phyloP scores from a whole-genome alignment of 2,329 filamentous ascomycete genomes.

The Emmonsia crescens region DNA sequence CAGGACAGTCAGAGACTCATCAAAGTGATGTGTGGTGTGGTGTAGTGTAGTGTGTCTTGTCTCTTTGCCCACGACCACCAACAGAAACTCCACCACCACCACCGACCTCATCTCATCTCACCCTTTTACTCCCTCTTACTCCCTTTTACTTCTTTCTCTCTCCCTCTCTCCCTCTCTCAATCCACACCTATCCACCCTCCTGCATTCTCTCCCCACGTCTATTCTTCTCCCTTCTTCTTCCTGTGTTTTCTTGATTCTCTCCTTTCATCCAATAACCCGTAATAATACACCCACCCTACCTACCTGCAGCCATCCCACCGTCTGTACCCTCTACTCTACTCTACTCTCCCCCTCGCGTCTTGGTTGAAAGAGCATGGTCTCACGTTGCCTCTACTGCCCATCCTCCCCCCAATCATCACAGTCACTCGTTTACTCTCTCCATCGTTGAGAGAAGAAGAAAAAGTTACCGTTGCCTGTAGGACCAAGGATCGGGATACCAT shows the following conservation, averaged over 20 bases:
- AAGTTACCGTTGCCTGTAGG: not conserved
- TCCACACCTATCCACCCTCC: conserved; percentile 18
- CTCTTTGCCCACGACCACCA: not conserved
- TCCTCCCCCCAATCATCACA: not conserved
- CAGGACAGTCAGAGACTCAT: not conserved
- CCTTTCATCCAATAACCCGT: not conserved
- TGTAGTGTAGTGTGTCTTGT: not conserved
- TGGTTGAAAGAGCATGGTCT: not conserved
- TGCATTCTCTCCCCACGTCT: conserved; percentile 15
- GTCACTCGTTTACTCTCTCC: not conserved
- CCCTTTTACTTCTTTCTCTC: conserved; percentile 19
- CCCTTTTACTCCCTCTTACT: conserved; percentile 16
- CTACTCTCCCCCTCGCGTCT: not conserved
- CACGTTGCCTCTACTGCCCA: not conserved
- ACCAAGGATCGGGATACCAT: not conserved
- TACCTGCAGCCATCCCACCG: conserved; percentile 1
- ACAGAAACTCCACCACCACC: too few relatives aligned
- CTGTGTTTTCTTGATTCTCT: not conserved
- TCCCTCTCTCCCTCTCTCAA: conserved; percentile 6
- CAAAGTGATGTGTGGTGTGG: not conserved
- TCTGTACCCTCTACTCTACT: not conserved
- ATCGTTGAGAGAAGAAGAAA: not conserved
- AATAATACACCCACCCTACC: not conserved
- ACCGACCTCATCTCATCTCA: not conserved
- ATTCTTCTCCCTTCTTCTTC: conserved; percentile 10